Evolutionary conservation across 176 grass and related monocot genomes (phyloP).

Genomic region (Typha latifolia): DNA sequence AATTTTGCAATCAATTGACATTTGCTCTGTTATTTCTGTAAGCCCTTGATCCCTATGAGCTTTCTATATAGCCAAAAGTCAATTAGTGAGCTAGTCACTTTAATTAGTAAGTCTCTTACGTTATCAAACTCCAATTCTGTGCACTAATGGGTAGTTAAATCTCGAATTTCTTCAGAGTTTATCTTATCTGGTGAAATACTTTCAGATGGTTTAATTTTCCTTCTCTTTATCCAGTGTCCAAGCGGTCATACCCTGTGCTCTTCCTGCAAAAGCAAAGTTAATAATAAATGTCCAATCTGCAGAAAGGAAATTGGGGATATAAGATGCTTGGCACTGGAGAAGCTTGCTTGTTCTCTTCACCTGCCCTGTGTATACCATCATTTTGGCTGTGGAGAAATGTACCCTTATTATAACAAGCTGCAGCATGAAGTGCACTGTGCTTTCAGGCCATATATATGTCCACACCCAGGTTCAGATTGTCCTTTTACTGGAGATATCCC

Average conservation of each 20-base stretch:
- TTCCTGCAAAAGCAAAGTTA: conserved; percentile 26
- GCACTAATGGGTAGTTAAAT: background rate
- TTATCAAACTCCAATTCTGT: background rate
- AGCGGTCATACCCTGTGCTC: conserved; percentile 23
- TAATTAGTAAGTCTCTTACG: background rate
- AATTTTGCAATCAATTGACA: background rate
- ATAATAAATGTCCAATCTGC: conserved; percentile 24
- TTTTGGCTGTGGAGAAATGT: conserved; percentile 11
- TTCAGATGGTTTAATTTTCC: background rate
- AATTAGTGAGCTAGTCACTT: background rate
- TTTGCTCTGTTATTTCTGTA: background rate
- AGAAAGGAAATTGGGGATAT: conserved; percentile 27
- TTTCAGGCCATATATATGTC: conserved; percentile 21
- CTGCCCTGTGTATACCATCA: conserved; percentile 19
- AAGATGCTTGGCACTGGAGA: conserved; percentile 23
- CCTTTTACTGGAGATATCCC: conserved; percentile 7
- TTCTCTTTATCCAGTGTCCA: conserved; percentile 21
- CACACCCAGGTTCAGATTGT: conserved; percentile 18
- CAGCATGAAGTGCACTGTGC: conserved; percentile 12
- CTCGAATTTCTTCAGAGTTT: background rate
- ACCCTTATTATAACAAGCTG: conserved; percentile 21
- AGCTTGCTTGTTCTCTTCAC: conserved; percentile 15
- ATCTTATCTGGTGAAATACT: background rate
- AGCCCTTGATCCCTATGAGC: too few relatives aligned
- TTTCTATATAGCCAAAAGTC: too few relatives aligned